Evolutionary conservation across 2,329 filamentous ascomycete genomes (phyloP).

Genomic region (Ophiostoma angusticollis): DNA sequence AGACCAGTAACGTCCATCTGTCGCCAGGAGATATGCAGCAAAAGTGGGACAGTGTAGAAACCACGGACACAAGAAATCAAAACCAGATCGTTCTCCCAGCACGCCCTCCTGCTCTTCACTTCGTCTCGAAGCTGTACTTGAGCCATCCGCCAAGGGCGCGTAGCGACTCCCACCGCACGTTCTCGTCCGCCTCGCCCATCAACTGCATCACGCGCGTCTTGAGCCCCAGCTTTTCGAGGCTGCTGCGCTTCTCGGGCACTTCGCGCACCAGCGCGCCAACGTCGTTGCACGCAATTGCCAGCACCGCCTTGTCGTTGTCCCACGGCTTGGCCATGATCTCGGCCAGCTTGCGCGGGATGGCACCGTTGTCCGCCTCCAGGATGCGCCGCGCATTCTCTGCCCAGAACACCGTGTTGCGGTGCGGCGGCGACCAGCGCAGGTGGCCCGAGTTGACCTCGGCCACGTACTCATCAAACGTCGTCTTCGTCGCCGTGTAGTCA

Average conservation of each 20-base stretch:
- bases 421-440: slow-evolving; percentile 83
- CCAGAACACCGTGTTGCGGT: slow-evolving; percentile 81
- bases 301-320: slow-evolving; percentile 72
- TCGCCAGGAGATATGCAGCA: no score
- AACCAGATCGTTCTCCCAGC: no score
- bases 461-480: slow-evolving; percentile 78
- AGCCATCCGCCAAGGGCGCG: slow-evolving; percentile 60
- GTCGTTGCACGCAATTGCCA: slow-evolving; percentile 89
- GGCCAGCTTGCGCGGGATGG: slow-evolving; percentile 66
- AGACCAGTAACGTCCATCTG: no score
- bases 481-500: slow-evolving; percentile 57
- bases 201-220: slow-evolving; percentile 86
- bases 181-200: slow-evolving; percentile 81
- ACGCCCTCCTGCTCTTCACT: no score
- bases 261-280: slow-evolving; percentile 80
- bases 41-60: no score
- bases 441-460: slow-evolving; percentile 78
- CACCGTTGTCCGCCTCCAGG: slow-evolving; percentile 68
- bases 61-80: no score
- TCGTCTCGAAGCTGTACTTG: slow-evolving; percentile 48
- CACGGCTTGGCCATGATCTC: slow-evolving; percentile 65
- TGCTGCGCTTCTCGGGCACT: slow-evolving; percentile 67
- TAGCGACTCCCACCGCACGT: slow-evolving; percentile 84
- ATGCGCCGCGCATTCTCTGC: slow-evolving; percentile 81
- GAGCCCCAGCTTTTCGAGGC: slow-evolving; percentile 71